Evolutionary conservation across 75 land plant genomes (phyloP).

Genomic region (Pinus albicaulis): DNA sequence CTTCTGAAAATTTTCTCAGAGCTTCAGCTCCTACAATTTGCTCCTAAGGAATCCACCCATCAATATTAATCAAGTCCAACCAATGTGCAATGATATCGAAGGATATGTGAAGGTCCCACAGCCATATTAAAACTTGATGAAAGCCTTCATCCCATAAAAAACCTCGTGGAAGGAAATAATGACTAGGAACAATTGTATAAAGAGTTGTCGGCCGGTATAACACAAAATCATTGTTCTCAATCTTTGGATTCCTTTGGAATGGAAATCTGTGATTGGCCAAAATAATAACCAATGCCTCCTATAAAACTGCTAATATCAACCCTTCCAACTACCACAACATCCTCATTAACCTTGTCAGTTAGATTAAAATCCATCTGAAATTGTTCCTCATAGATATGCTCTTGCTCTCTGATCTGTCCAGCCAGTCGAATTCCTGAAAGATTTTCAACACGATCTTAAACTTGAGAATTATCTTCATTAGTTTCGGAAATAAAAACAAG

Average conservation of each 20-base stretch:
- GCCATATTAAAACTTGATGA: conserved; percentile 92
- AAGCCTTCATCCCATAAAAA: conserved; percentile 99
- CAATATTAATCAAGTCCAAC: conserved; percentile 92
- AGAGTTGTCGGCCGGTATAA: conserved; percentile 93
- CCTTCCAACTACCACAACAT: conserved; percentile 73
- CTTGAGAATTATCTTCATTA: conserved; percentile 26
- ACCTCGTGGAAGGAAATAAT: conserved; percentile 94
- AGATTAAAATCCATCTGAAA: no score
- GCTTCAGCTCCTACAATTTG: conserved; percentile 96
- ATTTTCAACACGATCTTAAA: conserved; percentile 48
- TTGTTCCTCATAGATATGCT: no score
- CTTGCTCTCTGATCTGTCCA: no score
- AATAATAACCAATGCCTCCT: conserved; percentile 95
- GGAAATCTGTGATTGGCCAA: conserved; percentile 91
- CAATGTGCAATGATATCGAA: conserved; percentile 96
- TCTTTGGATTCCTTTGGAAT: conserved; percentile 50
- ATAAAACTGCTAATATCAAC: conserved; percentile 89
- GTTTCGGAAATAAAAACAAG: conserved; percentile 74
- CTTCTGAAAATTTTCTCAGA: conserved; percentile 93
- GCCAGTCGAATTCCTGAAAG: no score
- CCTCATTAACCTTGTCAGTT: no score
- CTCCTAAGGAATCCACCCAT: conserved; percentile 99
- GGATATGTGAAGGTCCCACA: conserved; percentile 80
- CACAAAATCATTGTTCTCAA: conserved; percentile 29
- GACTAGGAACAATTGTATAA: conserved; percentile 94